Evolutionary conservation across 176 grass and related monocot species (phyloP).

Genomic region (Lolium multiflorum): DNA sequence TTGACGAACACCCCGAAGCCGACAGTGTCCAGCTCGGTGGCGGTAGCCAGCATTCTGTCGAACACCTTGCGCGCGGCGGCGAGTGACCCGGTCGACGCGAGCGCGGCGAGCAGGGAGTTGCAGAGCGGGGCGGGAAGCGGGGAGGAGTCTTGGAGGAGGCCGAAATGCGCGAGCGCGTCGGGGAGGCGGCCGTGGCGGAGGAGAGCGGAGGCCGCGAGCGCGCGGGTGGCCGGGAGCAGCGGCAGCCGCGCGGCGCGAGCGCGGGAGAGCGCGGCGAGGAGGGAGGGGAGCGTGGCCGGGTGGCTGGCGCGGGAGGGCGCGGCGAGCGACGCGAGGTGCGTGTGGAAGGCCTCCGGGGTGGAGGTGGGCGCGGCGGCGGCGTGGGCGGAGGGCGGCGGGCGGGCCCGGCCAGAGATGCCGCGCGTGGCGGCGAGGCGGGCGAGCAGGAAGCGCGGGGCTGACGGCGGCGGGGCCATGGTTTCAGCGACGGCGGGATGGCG

Average conservation of each 20-base stretch:
- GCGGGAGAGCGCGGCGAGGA: slow-evolving; percentile 37
- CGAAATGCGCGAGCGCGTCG: slow-evolving; percentile 65
- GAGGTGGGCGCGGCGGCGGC: background rate
- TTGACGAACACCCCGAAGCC: slow-evolving; percentile 75
- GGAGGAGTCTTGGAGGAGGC: slow-evolving; percentile 35
- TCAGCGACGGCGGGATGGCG: background rate
- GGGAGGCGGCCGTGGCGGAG: slow-evolving; percentile 59
- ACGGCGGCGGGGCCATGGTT: background rate
- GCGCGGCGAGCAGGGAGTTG: slow-evolving; percentile 62
- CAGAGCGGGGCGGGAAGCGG: slow-evolving; percentile 47
- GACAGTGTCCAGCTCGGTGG: slow-evolving; percentile 45
- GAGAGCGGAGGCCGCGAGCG: slow-evolving; percentile 37
- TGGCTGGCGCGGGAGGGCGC: slow-evolving; percentile 25
- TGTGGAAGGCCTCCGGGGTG: slow-evolving; percentile 14
- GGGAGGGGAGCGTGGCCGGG: slow-evolving; percentile 29
- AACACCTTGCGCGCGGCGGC: slow-evolving; percentile 60
- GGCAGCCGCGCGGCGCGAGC: slow-evolving; percentile 23
- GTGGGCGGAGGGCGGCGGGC: background rate
- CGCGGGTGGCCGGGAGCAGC: slow-evolving; percentile 32
- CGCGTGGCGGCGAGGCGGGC: slow-evolving; percentile 30
- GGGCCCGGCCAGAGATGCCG: slow-evolving; percentile 16
- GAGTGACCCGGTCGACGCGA: slow-evolving; percentile 46
- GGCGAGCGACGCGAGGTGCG: slow-evolving; percentile 30
- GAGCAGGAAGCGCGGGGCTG: slow-evolving; percentile 22
- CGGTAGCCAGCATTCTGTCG: slow-evolving; percentile 56